Evolutionary conservation across 2,329 filamentous ascomycete species (phyloP), one percentile per base, ranked within the genome.

Genomic region (Dothideomycetidae sp.): DNA sequence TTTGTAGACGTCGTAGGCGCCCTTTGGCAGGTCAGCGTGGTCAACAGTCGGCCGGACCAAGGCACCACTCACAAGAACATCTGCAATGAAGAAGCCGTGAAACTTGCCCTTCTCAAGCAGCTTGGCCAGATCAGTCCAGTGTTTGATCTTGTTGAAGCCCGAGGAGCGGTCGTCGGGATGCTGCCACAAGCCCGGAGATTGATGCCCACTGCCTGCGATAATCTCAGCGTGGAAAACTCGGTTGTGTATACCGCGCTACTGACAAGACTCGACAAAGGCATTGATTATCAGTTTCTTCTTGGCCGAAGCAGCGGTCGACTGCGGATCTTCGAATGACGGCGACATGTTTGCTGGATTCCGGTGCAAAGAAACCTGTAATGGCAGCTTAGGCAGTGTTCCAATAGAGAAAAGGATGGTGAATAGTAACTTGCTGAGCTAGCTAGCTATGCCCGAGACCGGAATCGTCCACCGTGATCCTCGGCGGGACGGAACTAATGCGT

Each of bases 11-110:
- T 82, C 77, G 49, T 81, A 80, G 4, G 73, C 35, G 18, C 35
- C 35, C 31, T 12, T 5, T 3, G 10, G n/a, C n/a, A 30, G 17
- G 34, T 34, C 32, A 34, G 32, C 18, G 10, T 14, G 5, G 17
- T 2, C 9, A 12, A 19, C 15, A n/a, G n/a, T 14, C 18, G 17
- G 16, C 5, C 2, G 15, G 11, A 4, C 14, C 13, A 19, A 18
- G 16, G 18, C 11, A 34, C 14, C 21, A 17, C 14, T 31, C 3
- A 72, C 73, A 55, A 81, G 62, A 0, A 78, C 73, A 49, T 79
- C 75, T 0, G 75, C 75, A 37, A 79, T 74, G 53, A 78, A 79
- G 26, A 78, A 73, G 9, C 71, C 73, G 39, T 78, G 72, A 44
- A 78, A 76, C 37, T 75, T 73, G 18, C 68, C 73, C 0, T 63